phyloP scores from a whole-genome alignment of 2,329 filamentous ascomycete genomes.

The Xylariaceae sp. region DNA sequence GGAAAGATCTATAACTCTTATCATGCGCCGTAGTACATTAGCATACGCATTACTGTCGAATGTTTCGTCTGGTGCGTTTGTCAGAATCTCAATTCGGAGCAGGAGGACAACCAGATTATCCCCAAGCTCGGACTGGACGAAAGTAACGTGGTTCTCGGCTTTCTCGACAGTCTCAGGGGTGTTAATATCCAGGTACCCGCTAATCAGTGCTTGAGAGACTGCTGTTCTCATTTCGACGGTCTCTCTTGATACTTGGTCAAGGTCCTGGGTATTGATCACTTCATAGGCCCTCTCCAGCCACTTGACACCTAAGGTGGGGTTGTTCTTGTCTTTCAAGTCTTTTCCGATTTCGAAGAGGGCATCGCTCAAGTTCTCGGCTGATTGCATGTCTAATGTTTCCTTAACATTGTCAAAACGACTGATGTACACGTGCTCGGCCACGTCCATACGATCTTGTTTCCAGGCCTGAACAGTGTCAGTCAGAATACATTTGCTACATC shows the following conservation, averaged over 20 bases:
- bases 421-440: constrained; percentile 79
- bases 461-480: constrained; percentile 54
- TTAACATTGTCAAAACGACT: constrained; percentile 55
- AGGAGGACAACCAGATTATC: constrained; percentile 63
- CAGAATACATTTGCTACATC: constrained; percentile 3
- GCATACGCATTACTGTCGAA: constrained; percentile 49
- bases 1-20: constrained; percentile 55
- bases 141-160: constrained; percentile 54
- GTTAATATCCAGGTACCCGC: constrained; percentile 47
- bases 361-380: constrained; percentile 61
- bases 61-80: constrained; percentile 40
- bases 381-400: constrained; percentile 41
- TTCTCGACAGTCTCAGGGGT: constrained; percentile 43
- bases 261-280: constrained; percentile 51
- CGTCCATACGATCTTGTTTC: constrained; percentile 67
- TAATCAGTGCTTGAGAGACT: constrained; percentile 62
- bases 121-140: constrained; percentile 60
- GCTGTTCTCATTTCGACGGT: constrained; percentile 61
- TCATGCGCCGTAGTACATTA: constrained; percentile 57
- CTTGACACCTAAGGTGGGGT: constrained; percentile 54
- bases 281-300: constrained; percentile 72
- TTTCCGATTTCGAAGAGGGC: constrained; percentile 70
- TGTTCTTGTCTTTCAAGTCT: constrained; percentile 47
- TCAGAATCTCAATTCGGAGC: constrained; percentile 64
- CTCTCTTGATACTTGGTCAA: constrained; percentile 54